Evolutionary conservation across 2,329 filamentous ascomycete genomes (phyloP).

Genomic region (Pseudovirgaria hyperparasitica): DNA sequence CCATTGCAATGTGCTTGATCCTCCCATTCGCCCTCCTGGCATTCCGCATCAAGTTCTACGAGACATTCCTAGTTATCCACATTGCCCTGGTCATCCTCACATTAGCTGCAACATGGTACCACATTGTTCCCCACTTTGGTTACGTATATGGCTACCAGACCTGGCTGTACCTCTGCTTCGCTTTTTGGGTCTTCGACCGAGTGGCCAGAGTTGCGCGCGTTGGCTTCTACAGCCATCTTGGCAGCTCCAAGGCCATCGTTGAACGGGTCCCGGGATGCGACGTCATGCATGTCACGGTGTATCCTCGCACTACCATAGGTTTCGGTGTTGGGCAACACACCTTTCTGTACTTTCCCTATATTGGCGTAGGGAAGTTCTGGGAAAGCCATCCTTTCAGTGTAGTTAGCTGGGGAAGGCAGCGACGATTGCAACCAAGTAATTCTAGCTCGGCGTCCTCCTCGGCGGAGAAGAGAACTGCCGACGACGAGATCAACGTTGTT

Average conservation of each 20-base stretch:
- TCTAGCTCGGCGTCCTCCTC: too few species aligned
- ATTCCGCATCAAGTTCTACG: constrained; percentile 38
- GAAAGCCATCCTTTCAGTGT: constrained; percentile 43
- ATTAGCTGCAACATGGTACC: constrained; percentile 39
- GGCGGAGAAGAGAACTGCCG: too few species aligned
- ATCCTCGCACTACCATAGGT: constrained; percentile 36
- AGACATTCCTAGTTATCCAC: constrained; percentile 31
- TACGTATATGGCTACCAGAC: constrained; percentile 36
- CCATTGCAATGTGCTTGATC: constrained; percentile 30
- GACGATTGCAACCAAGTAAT: too few species aligned
- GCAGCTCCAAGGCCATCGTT: constrained; percentile 27
- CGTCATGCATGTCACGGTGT: constrained; percentile 34
- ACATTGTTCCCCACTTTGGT: too few species aligned
- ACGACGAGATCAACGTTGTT: too few species aligned
- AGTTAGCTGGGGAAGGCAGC: too few species aligned
- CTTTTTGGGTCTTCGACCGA: constrained; percentile 40
- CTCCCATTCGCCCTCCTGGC: constrained; percentile 38
- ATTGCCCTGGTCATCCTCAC: constrained; percentile 28
- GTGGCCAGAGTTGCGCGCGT: constrained; percentile 32
- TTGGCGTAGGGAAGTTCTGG: constrained; percentile 30
- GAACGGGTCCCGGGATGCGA: constrained; percentile 32
- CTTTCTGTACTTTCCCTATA: too few species aligned
- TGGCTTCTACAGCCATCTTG: too few species aligned
- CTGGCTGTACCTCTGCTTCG: constrained; percentile 37
- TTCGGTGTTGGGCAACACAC: too few species aligned